Percentiles rank a stretch among this genome's conserved stretches.
phyloP scores from a whole-genome alignment of 495 filamentous ascomycete species.

The Aspergillus carlsbadensis region DNA sequence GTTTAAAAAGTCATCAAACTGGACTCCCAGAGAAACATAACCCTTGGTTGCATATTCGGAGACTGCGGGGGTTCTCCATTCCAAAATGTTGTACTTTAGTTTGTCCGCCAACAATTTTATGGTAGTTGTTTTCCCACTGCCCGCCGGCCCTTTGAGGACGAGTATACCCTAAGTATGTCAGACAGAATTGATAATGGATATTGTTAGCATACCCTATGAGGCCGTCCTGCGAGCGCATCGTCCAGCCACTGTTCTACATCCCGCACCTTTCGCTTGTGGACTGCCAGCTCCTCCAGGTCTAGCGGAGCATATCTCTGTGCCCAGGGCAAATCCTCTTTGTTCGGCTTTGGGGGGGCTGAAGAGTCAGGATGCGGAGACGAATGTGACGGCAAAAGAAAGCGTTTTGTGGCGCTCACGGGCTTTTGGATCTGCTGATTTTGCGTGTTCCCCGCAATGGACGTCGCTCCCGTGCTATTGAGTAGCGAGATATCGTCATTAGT shows the following conservation, averaged over 20 bases:
- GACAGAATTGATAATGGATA: neutral
- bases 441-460: neutral
- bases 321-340: slow-evolving; percentile 62
- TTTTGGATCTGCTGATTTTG: slow-evolving; percentile 4
- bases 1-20: slow-evolving; percentile 89
- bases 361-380: neutral
- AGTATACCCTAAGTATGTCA: slow-evolving; percentile 62
- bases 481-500: slow-evolving; percentile 5
- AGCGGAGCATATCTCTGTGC: slow-evolving; percentile 75
- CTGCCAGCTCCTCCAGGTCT: slow-evolving; percentile 77
- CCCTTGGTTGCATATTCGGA: slow-evolving; percentile 56
- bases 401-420: slow-evolving; percentile 19
- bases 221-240: slow-evolving; percentile 62
- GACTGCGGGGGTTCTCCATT: slow-evolving; percentile 83
- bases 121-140: slow-evolving; percentile 89
- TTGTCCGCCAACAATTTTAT: slow-evolving; percentile 70
- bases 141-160: slow-evolving; percentile 86
- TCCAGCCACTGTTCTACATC: slow-evolving; percentile 84
- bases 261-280: slow-evolving; percentile 88
- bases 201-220: slow-evolving; percentile 31
- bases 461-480: neutral
- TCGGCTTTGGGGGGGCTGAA: neutral
- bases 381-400: slow-evolving; percentile 25
- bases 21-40: slow-evolving; percentile 62
- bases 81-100: slow-evolving; percentile 70